Conservation (phyloP, 2,329 filamentous ascomycete species). For the Fusarium tjaetaba region DNA sequence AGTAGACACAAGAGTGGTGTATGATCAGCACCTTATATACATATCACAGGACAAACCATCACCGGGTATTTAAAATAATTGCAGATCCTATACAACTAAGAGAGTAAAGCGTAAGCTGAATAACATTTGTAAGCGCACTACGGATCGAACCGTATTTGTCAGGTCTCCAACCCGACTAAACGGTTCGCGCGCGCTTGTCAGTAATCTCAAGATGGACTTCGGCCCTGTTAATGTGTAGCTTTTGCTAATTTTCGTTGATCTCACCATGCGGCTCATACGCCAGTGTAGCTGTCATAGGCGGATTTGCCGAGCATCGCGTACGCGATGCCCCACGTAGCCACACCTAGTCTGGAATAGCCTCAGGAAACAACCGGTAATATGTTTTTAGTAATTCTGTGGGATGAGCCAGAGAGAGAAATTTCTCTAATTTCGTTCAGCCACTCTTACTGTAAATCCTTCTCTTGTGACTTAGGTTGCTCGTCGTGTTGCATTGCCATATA, state of each 20-base stretch:
- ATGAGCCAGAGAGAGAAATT: not conserved
- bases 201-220: not conserved
- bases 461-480: not conserved
- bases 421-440: not conserved
- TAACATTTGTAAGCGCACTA: not conserved
- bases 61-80: accelerated
- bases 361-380: not conserved
- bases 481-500: not conserved
- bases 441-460: not conserved
- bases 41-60: not conserved
- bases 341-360: not conserved
- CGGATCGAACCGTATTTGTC: not conserved
- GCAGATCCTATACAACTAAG: not conserved
- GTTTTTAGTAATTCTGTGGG: not conserved
- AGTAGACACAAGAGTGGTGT: not conserved
- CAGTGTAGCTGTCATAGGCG: not conserved
- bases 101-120: not conserved
- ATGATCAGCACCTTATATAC: not conserved
- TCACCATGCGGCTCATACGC: not conserved
- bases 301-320: not conserved
- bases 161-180: not conserved
- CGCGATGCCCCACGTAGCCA: not conserved
- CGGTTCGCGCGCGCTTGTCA: not conserved
- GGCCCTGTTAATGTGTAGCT: not conserved
- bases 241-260: not conserved